Conservation (phyloP, 2,329 filamentous ascomycete species). For the Pseudogymnoascus pannorum region DNA sequence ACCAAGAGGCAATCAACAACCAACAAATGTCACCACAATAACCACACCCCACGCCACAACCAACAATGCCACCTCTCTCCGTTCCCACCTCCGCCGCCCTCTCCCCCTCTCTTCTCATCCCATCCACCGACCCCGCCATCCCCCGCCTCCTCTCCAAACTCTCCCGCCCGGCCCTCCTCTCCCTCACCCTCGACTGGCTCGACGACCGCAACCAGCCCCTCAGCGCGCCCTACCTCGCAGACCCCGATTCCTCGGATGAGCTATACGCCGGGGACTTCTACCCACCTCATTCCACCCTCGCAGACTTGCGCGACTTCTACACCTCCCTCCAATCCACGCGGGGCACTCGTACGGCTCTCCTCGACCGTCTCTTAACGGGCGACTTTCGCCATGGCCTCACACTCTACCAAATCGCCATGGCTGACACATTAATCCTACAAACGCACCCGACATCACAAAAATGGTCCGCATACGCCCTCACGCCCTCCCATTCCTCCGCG, state of each 20-base stretch:
- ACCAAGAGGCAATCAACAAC: not conserved
- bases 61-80: slow-evolving; percentile 38
- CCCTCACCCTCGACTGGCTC: slow-evolving; percentile 71
- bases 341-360: slow-evolving; percentile 55
- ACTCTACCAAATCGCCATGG: slow-evolving; percentile 61
- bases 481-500: slow-evolving; percentile 34
- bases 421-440: slow-evolving; percentile 59
- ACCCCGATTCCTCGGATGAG: slow-evolving; percentile 40
- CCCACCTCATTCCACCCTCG: slow-evolving; percentile 56
- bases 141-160: slow-evolving; percentile 61
- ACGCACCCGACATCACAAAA: slow-evolving; percentile 56
- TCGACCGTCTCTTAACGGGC: slow-evolving; percentile 58
- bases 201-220: slow-evolving; percentile 54
- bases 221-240: slow-evolving; percentile 55
- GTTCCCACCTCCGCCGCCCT: slow-evolving; percentile 66
- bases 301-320: slow-evolving; percentile 61
- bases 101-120: slow-evolving; percentile 62
- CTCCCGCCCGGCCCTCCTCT: slow-evolving; percentile 63
- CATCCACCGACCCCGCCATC: slow-evolving; percentile 56
- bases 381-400: slow-evolving; percentile 61
- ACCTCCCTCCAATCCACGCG: slow-evolving; percentile 50
- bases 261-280: slow-evolving; percentile 62
- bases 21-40: not conserved
- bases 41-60: not conserved
- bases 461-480: slow-evolving; percentile 44